Evolutionary conservation across 73 alveolate genomes (phyloP), one percentile per base, ranked within the genome.

Genomic region (Paramecium sexaurelia): DNA sequence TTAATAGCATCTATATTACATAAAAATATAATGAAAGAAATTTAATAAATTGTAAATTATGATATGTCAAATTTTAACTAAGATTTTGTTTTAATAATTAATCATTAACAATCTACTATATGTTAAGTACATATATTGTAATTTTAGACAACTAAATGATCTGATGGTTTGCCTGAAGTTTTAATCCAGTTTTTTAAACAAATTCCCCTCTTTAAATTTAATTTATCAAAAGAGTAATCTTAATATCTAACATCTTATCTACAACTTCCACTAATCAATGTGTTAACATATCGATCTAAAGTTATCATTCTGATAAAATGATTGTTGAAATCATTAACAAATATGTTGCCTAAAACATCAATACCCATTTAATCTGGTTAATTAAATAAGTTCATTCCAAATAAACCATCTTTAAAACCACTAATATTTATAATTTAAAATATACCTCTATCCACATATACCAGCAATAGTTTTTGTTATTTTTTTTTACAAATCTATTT

Each of bases 291-390:
- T 40, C 75, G 27, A 71, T 71, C 56, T 24, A 61, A 33, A n/a
- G 40, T 78, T 24, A 78, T 45, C 68, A 78, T 37, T 43, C 90
- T 41, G 13, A 78, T 78, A 33, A 41, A 78, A 10, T 78, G 39
- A 43, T 78, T 78, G 6, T 43, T 22, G 22, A 24, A 41, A 45
- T 78, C 90, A 45, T 78, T 22, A 39, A 78, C 90, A 78, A 78
- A 78, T 13, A 78, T 29, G 32, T 78, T 78, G 1, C 90, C 90
- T 11, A 78, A 43, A 22, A 43, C 90, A 78, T 78, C 90, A 78
- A 78, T 78, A 9, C 90, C 90, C 90, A 78, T 78, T 33, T 78
- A 39, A 78, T 78, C 68, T 13, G 90, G 90, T 22, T 11, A 5
- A 6, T 78, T 78, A 33, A 78, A 78, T 41, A 22, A 22, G 39